Evolutionary conservation across 805 yeast genomes (phyloP), one percentile per base, ranked within the genome.

Genomic region (Nakazawaea pomicola): DNA sequence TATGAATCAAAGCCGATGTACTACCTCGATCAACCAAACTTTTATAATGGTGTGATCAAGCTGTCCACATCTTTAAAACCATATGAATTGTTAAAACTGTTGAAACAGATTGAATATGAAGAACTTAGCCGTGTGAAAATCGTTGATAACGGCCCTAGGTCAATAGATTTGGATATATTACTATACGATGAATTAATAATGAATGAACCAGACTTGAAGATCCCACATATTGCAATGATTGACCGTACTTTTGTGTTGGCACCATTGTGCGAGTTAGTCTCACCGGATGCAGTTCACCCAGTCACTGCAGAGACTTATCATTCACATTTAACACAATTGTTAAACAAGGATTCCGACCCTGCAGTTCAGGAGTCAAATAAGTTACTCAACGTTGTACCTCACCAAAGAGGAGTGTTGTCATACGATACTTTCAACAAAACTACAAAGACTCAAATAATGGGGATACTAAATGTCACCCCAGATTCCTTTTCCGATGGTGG

Each of bases 401-500:
- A 68, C 11, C 48, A 66, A 8, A 44, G 45, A 4, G 28, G 44
- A 25, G 34, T 43, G 35, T 48, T 70, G 33, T 58, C 58, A 25
- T 70, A 73, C 49, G 83, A 79, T 52, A 65, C 72, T 3, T 46
- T 67, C 17, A 57, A 62, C 15, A 61, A 68, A 32, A 58, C 64
- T 4, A 56, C 67, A 6, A 64, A 62, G n/a, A 87, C 97, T 0
- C 61, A 70, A 38, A 56, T 89, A 33, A 93, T 93, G 99, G 93
- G 88, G 1, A 81, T 93, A 36, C 61, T 93, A 48, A 93, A 93
- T 53, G 72, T 83, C 16, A 93, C 99, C 0, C 96, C 97, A 0
- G 97, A 93, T 60, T 89, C 96, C 1, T 93, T 93, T 57, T 85
- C 95, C 33, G 99, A 93, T 60, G 98, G 96, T 2, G 88, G 93